Percentiles rank a stretch among this genome's conserved stretches.
Conservation (phyloP, 2,329 filamentous ascomycete species). For the Ceratocystis ficicola region DNA sequence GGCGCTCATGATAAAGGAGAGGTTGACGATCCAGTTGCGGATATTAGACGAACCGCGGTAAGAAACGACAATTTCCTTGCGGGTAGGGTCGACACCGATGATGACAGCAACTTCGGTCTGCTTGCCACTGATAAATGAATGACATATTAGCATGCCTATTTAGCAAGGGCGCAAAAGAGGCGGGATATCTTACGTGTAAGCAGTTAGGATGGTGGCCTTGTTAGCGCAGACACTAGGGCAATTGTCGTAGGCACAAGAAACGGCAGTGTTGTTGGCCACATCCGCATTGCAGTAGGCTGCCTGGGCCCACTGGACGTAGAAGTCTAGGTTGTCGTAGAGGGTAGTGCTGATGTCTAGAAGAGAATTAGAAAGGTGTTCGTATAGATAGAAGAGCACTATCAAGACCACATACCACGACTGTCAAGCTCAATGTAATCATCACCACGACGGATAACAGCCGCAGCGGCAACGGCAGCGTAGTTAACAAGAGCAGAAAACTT, state of each 20-base stretch:
- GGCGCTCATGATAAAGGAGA: slow-evolving; percentile 32
- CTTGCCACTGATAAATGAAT: slow-evolving; percentile 29
- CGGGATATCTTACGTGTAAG: slow-evolving; percentile 20
- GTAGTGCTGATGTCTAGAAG: slow-evolving; percentile 13
- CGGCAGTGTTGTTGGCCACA: slow-evolving; percentile 14
- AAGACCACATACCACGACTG: slow-evolving; percentile 17
- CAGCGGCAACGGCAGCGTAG: slow-evolving; percentile 19
- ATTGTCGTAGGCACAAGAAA: slow-evolving; percentile 21
- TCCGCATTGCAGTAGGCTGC: slow-evolving; percentile 21
- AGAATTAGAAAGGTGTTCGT: too few species aligned
- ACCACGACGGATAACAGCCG: slow-evolving; percentile 20
- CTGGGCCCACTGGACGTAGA: slow-evolving; percentile 22
- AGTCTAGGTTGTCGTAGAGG: slow-evolving; percentile 18
- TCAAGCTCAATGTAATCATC: slow-evolving; percentile 16
- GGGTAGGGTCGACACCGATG: slow-evolving; percentile 38
- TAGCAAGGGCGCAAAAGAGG: neutral
- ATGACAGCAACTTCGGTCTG: slow-evolving; percentile 39
- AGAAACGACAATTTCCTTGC: slow-evolving; percentile 45
- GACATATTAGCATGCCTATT: slow-evolving; percentile 23
- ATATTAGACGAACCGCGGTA: slow-evolving; percentile 48
- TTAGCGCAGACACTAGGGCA: slow-evolving; percentile 16
- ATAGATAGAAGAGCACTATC: neutral
- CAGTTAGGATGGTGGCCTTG: slow-evolving; percentile 14
- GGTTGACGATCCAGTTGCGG: slow-evolving; percentile 50
- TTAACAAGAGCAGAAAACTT: slow-evolving; percentile 19